phyloP scores from a whole-genome alignment of 2,329 filamentous ascomycete genomes.

The Pyrenophora tritici-repentis region DNA sequence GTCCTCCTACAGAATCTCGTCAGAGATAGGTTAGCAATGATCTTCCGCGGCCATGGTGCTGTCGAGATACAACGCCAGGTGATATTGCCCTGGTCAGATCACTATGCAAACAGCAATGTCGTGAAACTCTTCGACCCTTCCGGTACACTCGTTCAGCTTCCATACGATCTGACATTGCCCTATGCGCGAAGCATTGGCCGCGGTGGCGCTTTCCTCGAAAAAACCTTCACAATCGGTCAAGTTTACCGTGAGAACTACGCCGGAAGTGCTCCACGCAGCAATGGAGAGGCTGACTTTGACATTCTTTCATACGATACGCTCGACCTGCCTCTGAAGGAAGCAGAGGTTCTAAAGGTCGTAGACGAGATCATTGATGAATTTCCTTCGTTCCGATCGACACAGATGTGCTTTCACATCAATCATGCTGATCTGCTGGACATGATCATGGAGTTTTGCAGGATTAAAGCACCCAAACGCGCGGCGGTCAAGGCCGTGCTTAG shows the following conservation, averaged over 20 bases:
- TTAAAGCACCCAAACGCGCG: slow-evolving; percentile 69
- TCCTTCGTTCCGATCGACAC: slow-evolving; percentile 70
- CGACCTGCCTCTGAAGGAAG: slow-evolving; percentile 87
- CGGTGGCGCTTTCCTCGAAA: slow-evolving; percentile 67
- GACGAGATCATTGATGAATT: slow-evolving; percentile 87
- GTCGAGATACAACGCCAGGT: slow-evolving; percentile 76
- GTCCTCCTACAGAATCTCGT: slow-evolving; percentile 74
- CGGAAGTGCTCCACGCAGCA: slow-evolving; percentile 79
- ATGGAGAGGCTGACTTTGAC: slow-evolving; percentile 94
- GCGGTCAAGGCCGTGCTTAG: slow-evolving; percentile 82
- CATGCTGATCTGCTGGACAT: slow-evolving; percentile 84
- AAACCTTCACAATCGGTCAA: slow-evolving; percentile 83
- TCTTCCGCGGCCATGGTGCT: slow-evolving; percentile 89
- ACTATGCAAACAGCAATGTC: slow-evolving; percentile 71
- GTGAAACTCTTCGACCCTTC: slow-evolving; percentile 81
- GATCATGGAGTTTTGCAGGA: slow-evolving; percentile 88
- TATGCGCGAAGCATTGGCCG: slow-evolving; percentile 84
- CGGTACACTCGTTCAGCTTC: slow-evolving; percentile 90
- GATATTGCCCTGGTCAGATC: slow-evolving; percentile 79
- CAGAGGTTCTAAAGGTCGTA: slow-evolving; percentile 89
- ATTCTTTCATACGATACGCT: slow-evolving; percentile 83
- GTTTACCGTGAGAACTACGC: slow-evolving; percentile 81
- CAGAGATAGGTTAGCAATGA: slow-evolving; percentile 72
- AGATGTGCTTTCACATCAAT: slow-evolving; percentile 88
- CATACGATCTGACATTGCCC: slow-evolving; percentile 88